phyloP scores from a whole-genome alignment of 768 basidiomycete species.

The Suillus tomentosus region DNA sequence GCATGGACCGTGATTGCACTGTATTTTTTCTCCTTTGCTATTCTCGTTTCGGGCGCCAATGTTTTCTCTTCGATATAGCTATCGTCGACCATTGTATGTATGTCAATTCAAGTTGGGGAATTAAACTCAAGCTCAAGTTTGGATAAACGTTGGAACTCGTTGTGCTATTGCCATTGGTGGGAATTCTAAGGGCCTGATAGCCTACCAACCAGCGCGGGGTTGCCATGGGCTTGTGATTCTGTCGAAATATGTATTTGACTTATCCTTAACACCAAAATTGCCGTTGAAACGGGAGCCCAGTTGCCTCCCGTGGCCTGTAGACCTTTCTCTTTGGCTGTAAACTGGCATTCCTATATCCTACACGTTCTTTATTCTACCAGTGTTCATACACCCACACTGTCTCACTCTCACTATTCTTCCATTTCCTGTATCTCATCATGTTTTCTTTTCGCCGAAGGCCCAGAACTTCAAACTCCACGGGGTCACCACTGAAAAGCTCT shows the following conservation, averaged over 20 bases:
- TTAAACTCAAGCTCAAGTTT: constrained; percentile 3
- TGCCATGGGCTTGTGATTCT: constrained; percentile 2
- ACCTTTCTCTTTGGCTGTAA: constrained; percentile 16
- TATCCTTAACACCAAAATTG: constrained; percentile 24
- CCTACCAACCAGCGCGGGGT: constrained; percentile 1
- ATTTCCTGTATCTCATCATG: constrained; percentile 44
- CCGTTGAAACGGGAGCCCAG: neutral
- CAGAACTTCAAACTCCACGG: constrained; percentile 48
- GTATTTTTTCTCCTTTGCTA: constrained; percentile 26
- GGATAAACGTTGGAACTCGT: neutral
- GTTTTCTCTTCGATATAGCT: constrained; percentile 17
- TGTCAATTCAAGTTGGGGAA: constrained; percentile 24
- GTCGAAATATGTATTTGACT: constrained; percentile 10
- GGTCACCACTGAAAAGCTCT: constrained; percentile 61
- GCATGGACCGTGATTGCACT: constrained; percentile 39
- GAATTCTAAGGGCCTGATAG: neutral
- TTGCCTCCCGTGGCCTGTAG: constrained; percentile 14
- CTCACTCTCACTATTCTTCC: constrained; percentile 24
- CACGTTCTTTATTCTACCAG: constrained; percentile 30
- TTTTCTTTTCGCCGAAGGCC: constrained; percentile 72
- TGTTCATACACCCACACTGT: constrained; percentile 4
- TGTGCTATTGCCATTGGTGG: neutral
- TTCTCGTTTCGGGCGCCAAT: constrained; percentile 19
- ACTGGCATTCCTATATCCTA: constrained; percentile 7
- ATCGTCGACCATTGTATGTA: constrained; percentile 36